These are phyloP conservation scores for Coemansia sp. DNA, from an alignment of 192 early-diverging fungal species.

Conservation along the genomic window DNA sequence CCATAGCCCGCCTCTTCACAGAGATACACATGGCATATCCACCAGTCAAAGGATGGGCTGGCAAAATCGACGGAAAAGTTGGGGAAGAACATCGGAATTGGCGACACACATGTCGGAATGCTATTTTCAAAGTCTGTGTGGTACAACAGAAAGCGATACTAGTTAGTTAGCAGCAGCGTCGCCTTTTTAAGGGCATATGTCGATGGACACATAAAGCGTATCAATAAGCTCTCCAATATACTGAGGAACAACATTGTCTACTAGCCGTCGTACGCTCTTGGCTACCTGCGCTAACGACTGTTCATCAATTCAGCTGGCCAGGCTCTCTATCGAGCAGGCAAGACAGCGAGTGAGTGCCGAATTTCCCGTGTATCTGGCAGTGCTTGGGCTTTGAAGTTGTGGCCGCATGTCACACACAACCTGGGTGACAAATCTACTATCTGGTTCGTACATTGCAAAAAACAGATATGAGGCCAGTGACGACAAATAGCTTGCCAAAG, in stretches of 20 bases:
- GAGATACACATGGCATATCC: constrained; percentile 7
- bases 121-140: constrained; percentile 24
- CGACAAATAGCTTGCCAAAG: background rate
- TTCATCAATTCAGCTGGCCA: background rate
- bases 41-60: background rate
- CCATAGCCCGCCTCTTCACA: background rate
- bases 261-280: background rate
- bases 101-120: constrained; percentile 15
- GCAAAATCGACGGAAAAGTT: background rate
- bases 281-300: background rate
- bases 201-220: constrained; percentile 1
- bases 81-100: background rate
- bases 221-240: constrained; percentile 1
- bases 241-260: background rate
- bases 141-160: constrained; percentile 19
- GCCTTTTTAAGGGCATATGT: background rate
- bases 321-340: background rate
- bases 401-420: background rate
- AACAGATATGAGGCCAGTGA: background rate
- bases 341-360: background rate
- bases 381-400: background rate
- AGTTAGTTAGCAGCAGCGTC: constrained; percentile 14
- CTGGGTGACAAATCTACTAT: background rate
- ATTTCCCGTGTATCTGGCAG: background rate
- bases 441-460: background rate